Percentiles rank a stretch among this genome's conserved stretches.
phyloP scores from a whole-genome alignment of 108 stramenopile species.

The Cyclotella cryptica region DNA sequence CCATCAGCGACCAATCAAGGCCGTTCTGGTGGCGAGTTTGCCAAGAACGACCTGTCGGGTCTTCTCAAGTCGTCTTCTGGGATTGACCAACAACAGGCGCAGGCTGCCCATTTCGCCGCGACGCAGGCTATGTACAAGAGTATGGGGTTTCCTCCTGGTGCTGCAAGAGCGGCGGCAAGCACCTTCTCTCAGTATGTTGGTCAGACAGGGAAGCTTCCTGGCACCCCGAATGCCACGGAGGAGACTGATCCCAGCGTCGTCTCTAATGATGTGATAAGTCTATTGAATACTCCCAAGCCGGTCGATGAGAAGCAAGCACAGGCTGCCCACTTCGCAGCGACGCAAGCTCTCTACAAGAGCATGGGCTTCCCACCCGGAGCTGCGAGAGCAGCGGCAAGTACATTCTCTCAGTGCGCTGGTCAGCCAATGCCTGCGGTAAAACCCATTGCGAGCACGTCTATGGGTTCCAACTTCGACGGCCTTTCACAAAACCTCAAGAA shows the following conservation, averaged over 20 bases:
- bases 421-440: not conserved
- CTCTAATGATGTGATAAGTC: too few species aligned
- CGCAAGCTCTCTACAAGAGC: constrained; percentile 1
- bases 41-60: not conserved
- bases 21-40: not conserved
- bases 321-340: constrained; percentile 5
- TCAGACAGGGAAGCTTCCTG: constrained; percentile 3
- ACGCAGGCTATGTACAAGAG: constrained; percentile 45
- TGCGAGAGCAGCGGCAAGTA: not conserved
- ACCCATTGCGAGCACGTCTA: not conserved
- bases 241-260: too few species aligned
- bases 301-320: constrained; percentile 7
- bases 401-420: constrained; percentile 1
- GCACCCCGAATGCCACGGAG: not conserved
- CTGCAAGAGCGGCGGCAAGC: constrained; percentile 37
- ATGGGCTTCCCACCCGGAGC: constrained; percentile 7
- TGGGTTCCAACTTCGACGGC: not conserved
- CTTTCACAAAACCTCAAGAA: not conserved
- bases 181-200: constrained; percentile 28
- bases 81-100: constrained; percentile 5
- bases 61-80: not conserved
- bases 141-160: constrained; percentile 42
- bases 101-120: constrained; percentile 31
- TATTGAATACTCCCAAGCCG: too few species aligned
- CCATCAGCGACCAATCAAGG: too few species aligned